phyloP scores from a whole-genome alignment of 164 flowering plant species.

The Tetracentron sinense region DNA sequence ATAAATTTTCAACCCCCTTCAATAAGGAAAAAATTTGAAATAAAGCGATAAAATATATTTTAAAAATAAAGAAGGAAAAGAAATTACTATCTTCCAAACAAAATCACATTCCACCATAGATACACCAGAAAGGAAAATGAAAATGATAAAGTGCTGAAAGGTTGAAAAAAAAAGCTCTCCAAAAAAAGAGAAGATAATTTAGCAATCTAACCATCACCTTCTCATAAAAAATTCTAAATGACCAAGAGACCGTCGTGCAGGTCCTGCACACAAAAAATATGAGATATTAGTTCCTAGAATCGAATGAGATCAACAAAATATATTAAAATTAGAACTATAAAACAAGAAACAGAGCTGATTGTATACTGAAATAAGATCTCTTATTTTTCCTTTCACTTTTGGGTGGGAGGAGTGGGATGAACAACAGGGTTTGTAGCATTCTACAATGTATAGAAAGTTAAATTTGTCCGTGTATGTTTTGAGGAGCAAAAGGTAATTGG shows the following conservation, averaged over 20 bases:
- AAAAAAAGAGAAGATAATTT: neutral
- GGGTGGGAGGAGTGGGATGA: neutral
- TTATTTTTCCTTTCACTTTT: neutral
- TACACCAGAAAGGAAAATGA: too few species aligned
- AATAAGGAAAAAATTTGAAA: too few species aligned
- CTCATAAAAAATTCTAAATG: constrained; percentile 87
- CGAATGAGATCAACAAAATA: neutral
- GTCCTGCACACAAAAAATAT: constrained; percentile 50
- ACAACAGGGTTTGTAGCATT: neutral
- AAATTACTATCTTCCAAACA: too few species aligned
- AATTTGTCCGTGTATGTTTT: neutral
- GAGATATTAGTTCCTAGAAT: constrained; percentile 3
- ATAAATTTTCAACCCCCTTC: too few species aligned
- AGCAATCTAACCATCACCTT: constrained; percentile 46
- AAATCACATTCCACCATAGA: too few species aligned
- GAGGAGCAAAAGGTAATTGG: too few species aligned
- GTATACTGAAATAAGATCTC: neutral
- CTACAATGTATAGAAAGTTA: neutral
- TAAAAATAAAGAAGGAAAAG: too few species aligned
- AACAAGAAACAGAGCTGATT: neutral
- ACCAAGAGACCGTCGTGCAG: constrained; percentile 96
- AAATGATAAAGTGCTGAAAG: too few species aligned
- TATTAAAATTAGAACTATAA: neutral
- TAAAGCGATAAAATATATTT: too few species aligned
- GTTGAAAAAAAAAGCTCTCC: too few species aligned